Evolutionary conservation across 2,329 filamentous ascomycete genomes (phyloP), one percentile per base, ranked within the genome.

Genomic region (Aspergillus hiratsukae): DNA sequence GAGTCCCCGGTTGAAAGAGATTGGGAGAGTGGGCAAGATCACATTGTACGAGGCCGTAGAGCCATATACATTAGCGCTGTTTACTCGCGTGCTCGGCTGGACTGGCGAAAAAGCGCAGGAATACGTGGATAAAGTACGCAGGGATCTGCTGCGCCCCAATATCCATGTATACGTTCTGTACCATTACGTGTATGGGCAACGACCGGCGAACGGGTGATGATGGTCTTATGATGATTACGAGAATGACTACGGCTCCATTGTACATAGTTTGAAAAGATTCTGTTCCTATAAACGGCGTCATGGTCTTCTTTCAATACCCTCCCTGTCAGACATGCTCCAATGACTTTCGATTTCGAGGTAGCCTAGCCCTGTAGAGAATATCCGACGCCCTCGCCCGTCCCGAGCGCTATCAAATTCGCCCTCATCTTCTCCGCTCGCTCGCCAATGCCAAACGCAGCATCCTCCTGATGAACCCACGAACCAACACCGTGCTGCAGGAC

Each of bases 401-500:
- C 76, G 75, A 78, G 78, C 4, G 72, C 73, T 54, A 78, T 67
- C 55, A 78, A 56, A 62, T 75, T 75, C 40, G 68, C 69, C 59
- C 76, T 68, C 76, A 79, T 78, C 57, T 57, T 71, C 66, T 78
- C 76, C 2, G 76, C 64, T 54, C 75, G 65, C 57, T 69, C 66
- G 17, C 69, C 70, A 48, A 74, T 59, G 4, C 66, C 66, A 63
- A 77, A 76, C 37, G 65, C 67, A 17, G 76, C 74, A 66, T 76
- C 74, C 3, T 75, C 73, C 17, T 71, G 64, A 48, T 72, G 66
- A 50, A 78, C 73, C 76, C 76, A 78, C 28, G 72, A 66, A 0
- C 76, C 76, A 54, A 79, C 75, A 0, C 73, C 76, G 67, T 79
- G 76, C 66, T 79, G 76, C 66, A 78, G 60, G 6, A 78, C 76